These are phyloP conservation scores for Talaromyces adpressus DNA, from an alignment of 495 filamentous ascomycete genomes.

Conservation along the genomic window DNA sequence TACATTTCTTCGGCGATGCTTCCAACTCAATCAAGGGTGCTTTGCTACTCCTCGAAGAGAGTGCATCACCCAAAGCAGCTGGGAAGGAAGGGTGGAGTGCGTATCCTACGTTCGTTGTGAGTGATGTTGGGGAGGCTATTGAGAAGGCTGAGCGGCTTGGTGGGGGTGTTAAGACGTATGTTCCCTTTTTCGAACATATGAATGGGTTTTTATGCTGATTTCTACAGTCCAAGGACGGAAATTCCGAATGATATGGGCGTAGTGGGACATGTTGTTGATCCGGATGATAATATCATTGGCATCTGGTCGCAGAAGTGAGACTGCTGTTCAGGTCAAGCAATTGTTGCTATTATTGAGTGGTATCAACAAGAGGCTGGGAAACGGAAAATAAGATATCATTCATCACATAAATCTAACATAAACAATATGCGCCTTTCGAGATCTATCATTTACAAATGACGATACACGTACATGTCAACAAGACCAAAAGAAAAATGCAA, in stretches of 20 bases:
- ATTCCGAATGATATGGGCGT: constrained; percentile 4
- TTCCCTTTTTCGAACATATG: background rate
- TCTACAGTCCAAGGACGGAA: background rate
- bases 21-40: constrained; percentile 3
- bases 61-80: background rate
- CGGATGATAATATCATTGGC: constrained; percentile 2
- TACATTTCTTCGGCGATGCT: constrained; percentile 2
- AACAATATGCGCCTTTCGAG: background rate
- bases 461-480: constrained; percentile 1
- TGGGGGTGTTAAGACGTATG: constrained; percentile 7
- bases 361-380: background rate
- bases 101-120: background rate
- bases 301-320: constrained; percentile 4
- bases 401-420: constrained; percentile 1
- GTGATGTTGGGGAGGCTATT: constrained; percentile 2
- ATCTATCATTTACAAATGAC: constrained; percentile 8
- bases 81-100: constrained; percentile 3
- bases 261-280: constrained; percentile 2
- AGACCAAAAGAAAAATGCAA: background rate
- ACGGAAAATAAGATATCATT: background rate
- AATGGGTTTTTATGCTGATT: background rate
- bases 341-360: background rate
- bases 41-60: constrained; percentile 1
- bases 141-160: constrained; percentile 1
- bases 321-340: background rate